These are phyloP conservation scores for Fraxinus angustifolia DNA, from an alignment of 305 asterid species.

Conservation along the genomic window DNA sequence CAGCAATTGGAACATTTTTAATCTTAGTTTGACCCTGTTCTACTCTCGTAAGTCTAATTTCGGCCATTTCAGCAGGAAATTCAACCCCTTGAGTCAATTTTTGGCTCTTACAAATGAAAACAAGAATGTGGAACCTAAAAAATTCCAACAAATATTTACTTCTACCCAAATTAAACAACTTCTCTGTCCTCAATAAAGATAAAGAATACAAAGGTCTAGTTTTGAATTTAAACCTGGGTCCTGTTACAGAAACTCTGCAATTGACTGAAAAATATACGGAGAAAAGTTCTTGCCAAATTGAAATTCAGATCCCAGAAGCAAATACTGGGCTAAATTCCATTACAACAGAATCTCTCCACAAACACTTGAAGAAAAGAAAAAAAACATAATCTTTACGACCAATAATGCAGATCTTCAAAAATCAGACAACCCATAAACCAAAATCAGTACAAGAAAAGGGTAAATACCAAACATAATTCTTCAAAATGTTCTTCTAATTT, in stretches of 20 bases:
- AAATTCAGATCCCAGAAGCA: neutral
- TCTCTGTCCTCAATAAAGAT: neutral
- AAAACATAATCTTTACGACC: neutral
- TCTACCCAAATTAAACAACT: neutral
- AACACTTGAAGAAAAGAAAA: neutral
- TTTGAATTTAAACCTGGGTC: neutral
- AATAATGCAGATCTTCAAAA: constrained; percentile 12
- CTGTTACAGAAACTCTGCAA: neutral
- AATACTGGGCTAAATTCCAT: neutral
- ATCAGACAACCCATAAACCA: neutral
- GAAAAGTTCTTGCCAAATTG: neutral
- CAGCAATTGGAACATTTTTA: constrained; percentile 11
- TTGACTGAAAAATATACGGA: neutral
- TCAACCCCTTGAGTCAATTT: constrained; percentile 21
- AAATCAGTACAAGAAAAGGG: neutral
- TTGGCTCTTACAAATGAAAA: constrained; percentile 25
- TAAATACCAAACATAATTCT: constrained; percentile 5
- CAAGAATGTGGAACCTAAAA: constrained; percentile 11
- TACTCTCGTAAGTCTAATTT: constrained; percentile 56
- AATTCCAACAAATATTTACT: neutral
- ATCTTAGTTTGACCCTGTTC: constrained; percentile 72
- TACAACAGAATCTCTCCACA: neutral
- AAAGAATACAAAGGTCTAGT: neutral
- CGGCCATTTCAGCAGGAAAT: constrained; percentile 54
- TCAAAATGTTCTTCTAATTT: constrained; percentile 1